Evolutionary conservation across 2,329 filamentous ascomycete species (phyloP), one percentile per base, ranked within the genome.

Genomic region (Alternaria gaisen): DNA sequence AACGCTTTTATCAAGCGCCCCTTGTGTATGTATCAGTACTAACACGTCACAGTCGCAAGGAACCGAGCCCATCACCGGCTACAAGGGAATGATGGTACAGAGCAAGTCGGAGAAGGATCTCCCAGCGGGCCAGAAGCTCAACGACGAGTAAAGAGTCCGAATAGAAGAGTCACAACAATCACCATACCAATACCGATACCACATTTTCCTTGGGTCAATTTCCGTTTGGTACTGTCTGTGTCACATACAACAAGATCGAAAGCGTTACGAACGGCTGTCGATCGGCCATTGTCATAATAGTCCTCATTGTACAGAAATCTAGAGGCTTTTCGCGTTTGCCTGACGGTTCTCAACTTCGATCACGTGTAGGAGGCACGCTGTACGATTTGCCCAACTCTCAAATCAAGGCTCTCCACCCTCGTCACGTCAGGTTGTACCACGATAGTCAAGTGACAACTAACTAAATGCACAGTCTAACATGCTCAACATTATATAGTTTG

Each of bases 51-150:
- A 80, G 77, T 53, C 68, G 60, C 76, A 79, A 75, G 74, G 75
- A 64, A 67, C 64, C 44, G 77, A 80, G 67, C 72, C 74, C 54
- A 80, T 80, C 60, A 79, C 77, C 36, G 75, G 74, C 52, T 77
- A 76, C 70, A 74, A 76, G 67, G 77, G 77, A 52, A 80, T 80
- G 77, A 53, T 78, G 70, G 72, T 79, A 38, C 77, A 80, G 70
- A 77, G 74, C 69, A 72, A 71, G 60, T 77, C 77, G 18, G 76
- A 72, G 67, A 75, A 75, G 60, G 61, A 74, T 41, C 65, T 73
- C 20, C 66, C 68, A 47, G 44, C 65, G 7, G 61, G 61, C 24
- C 41, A 69, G 66, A 73, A 72, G 72, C 46, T 70, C 66, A 74
- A 73, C 60, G 72, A 75, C 60, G 72, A 78, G 67, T 75, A 76